Evolutionary conservation across 768 basidiomycete genomes (phyloP).

Genomic region (Tephrocybe sp.): DNA sequence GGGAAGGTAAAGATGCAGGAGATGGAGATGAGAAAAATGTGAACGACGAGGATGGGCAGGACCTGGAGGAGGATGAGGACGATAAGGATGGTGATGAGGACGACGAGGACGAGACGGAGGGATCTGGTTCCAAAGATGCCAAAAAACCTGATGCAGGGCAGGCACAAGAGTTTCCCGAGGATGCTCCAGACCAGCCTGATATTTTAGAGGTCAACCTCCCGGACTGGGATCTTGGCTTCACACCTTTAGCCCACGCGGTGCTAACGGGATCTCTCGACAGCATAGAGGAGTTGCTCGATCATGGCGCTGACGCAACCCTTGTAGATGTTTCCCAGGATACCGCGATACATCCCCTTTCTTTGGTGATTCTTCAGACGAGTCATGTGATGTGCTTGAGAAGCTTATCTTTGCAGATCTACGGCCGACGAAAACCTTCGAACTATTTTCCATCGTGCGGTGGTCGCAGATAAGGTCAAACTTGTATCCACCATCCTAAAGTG

Average conservation of each 20-base stretch:
- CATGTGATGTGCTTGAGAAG: slow-evolving; percentile 36
- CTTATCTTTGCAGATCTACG: slow-evolving; percentile 40
- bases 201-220: slow-evolving; percentile 51
- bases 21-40: too few species aligned
- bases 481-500: slow-evolving; percentile 39
- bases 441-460: slow-evolving; percentile 40
- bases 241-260: slow-evolving; percentile 52
- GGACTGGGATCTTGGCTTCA: slow-evolving; percentile 62
- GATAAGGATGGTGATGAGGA: slow-evolving; percentile 12
- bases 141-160: slow-evolving; percentile 18
- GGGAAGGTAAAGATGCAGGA: too few species aligned
- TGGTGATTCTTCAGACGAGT: slow-evolving; percentile 39
- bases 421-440: slow-evolving; percentile 37
- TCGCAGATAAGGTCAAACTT: slow-evolving; percentile 34
- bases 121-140: not conserved
- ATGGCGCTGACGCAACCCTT: slow-evolving; percentile 45
- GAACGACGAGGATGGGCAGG: slow-evolving; percentile 22
- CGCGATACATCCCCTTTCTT: slow-evolving; percentile 37
- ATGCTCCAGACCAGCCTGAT: slow-evolving; percentile 49
- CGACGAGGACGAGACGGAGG: not conserved
- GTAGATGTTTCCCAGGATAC: slow-evolving; percentile 17
- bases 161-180: slow-evolving; percentile 44
- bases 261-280: slow-evolving; percentile 43
- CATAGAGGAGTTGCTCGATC: slow-evolving; percentile 45
- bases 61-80: slow-evolving; percentile 23